Base-by-base conservation (phyloP, 2,329 filamentous ascomycete genomes). In the Ceratocystis huliohia region DNA sequence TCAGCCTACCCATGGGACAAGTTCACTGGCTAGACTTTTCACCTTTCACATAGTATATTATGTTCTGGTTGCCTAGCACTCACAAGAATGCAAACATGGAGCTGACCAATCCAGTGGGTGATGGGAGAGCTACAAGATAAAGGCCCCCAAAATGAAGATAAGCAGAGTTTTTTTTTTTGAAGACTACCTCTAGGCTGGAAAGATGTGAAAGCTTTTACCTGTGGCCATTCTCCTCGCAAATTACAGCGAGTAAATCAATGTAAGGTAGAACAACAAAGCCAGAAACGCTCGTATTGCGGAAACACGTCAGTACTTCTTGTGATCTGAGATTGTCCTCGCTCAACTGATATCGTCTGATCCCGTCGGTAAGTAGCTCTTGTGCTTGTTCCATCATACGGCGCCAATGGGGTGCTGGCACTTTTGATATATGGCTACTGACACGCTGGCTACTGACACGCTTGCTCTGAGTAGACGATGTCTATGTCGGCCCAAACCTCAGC, bases 61-160 rank as follows among this genome's bases (percentile, higher is more conserved):
- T 57, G 22, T 30, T 57, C 22, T 57, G 53, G 53, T 57, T 57
- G 53, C 53, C 53, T 57, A 7, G 53, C 53, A 57, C 22, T 30
- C 53, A 33, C 2, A 6, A 25, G 5, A n/a, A 57, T 57, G 53
- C 25, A 57, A 57, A 28, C 22, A 17, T 30, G 48, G 48, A 20
- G 8, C 48, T 22, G n/a, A 50, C 48, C 48, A 50, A 50, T 22
- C 10, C 13, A 3, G 37, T 41, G 37, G 37, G 37, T 41, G 37
- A 13, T 4, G 8, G 7, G 8, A 37, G 33, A 41, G 37, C 2
- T 13, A 41, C 37, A 41, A 41, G 37, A 41, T 41, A 41, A 41
- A 41, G 37, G 25, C 30, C 13, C 15, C 15, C 15, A 57, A 28
- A 28, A 33, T 13, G 30, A 22, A 30, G 13, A 57, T 57, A n/a